Conservation (phyloP, 2,329 filamentous ascomycete species). For the Grosmannia penicillata region DNA sequence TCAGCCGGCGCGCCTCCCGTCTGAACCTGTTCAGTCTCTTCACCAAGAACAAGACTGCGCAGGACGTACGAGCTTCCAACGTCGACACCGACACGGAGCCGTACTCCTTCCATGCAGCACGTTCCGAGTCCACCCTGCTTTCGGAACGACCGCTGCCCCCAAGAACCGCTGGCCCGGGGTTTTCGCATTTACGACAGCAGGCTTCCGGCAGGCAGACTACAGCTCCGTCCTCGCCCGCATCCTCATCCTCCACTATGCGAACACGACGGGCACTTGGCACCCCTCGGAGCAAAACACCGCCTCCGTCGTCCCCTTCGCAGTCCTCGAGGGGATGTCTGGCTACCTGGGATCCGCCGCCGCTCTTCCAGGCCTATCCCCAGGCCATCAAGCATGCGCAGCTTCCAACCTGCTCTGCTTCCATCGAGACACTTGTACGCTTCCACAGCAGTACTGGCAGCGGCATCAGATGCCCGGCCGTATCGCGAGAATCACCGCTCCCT, state of each 20-base stretch:
- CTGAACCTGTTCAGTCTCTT: conserved; percentile 38
- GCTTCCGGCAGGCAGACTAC: neutral
- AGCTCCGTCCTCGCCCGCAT: neutral
- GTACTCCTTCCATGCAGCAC: conserved; percentile 19
- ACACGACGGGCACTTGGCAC: conserved; percentile 2
- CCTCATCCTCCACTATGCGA: neutral
- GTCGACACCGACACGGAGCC: conserved; percentile 30
- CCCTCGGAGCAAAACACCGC: conserved; percentile 10
- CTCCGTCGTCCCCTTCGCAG: conserved; percentile 7
- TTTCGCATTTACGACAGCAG: too few relatives aligned
- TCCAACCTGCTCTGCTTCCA: conserved; percentile 49
- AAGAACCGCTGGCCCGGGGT: too few relatives aligned
- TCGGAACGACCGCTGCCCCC: neutral
- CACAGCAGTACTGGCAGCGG: conserved; percentile 37
- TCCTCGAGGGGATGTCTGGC: conserved; percentile 19
- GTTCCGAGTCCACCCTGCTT: conserved; percentile 20
- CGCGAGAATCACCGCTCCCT: neutral
- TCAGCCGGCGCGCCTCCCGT: conserved; percentile 33
- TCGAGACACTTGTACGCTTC: conserved; percentile 53
- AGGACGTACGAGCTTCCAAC: conserved; percentile 27
- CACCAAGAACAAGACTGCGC: conserved; percentile 8
- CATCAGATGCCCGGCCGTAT: neutral
- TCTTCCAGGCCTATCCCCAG: conserved; percentile 81
- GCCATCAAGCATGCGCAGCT: conserved; percentile 62
- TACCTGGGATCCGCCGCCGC: conserved; percentile 54